A percentile compares a stretch with the other conserved stretches of the same genome.
Evolutionary conservation across 2,329 filamentous ascomycete species (phyloP).

Genomic region (Aspergillus neoniger): DNA sequence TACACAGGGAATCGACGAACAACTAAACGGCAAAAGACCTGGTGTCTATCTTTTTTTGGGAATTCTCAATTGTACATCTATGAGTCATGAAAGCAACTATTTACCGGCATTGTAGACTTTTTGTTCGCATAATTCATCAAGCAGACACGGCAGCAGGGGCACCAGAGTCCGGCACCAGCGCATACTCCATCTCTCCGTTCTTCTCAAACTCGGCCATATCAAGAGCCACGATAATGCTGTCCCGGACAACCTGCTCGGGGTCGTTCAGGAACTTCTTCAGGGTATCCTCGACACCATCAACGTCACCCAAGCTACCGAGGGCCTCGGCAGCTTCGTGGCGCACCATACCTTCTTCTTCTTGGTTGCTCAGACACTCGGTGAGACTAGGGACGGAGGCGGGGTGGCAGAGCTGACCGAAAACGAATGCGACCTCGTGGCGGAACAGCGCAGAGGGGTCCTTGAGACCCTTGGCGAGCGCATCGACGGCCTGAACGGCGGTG

Average conservation of each 20-base stretch:
- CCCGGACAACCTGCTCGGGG: constrained; percentile 87
- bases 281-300: constrained; percentile 86
- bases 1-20: constrained; percentile 39
- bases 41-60: constrained; percentile 18
- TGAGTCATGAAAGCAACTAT: constrained; percentile 24
- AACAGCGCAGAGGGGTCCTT: constrained; percentile 86
- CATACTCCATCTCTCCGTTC: constrained; percentile 85
- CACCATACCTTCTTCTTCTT: constrained; percentile 90
- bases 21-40: constrained; percentile 30
- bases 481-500: constrained; percentile 83
- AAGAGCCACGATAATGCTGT: constrained; percentile 91
- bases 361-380: constrained; percentile 73
- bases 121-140: constrained; percentile 24
- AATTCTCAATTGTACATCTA: constrained; percentile 27
- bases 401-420: constrained; percentile 94
- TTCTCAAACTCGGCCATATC: constrained; percentile 99
- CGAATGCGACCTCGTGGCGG: constrained; percentile 96
- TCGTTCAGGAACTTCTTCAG: constrained; percentile 84
- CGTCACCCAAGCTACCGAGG: constrained; percentile 87
- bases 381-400: constrained; percentile 95
- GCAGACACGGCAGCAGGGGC: constrained; percentile 30
- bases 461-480: constrained; percentile 82
- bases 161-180: constrained; percentile 70
- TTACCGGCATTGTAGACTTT: constrained; percentile 18
- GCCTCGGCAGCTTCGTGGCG: constrained; percentile 97